Evolutionary conservation across 169 alveolate species (phyloP), one percentile per base, ranked within the genome.

Genomic region (Plasmodium coatneyi): DNA sequence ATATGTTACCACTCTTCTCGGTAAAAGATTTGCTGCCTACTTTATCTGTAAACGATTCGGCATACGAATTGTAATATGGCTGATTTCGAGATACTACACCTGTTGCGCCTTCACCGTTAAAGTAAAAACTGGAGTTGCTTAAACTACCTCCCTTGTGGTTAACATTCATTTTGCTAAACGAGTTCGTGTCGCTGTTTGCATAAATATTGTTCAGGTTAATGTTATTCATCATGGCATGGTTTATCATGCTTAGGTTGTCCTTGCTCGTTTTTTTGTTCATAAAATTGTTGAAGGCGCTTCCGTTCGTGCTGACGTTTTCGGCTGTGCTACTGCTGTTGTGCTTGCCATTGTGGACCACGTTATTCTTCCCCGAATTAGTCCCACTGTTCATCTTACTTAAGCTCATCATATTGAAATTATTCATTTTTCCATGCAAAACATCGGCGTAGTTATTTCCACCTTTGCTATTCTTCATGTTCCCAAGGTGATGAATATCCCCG

Each of bases 151-250:
- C 76, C 76, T 66, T 49, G 66, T 84, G 76, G 79, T 74, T 84
- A 25, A 84, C 79, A 56, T 66, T 66, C 66, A 84, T 49, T 72
- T 84, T 84, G n/a, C 30, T 52, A 71, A 72, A 43, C 36, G 93
- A 14, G 43, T 84, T 84, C 30, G 32, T 66, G 16, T 84, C 82
- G 16, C 60, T 84, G 60, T 74, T 84, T 25, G 60, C 34, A 52
- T 84, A 84, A 46, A 46, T 72, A 39, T 39, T 84, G 80, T 74
- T 84, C 25, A 83, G 28, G 46, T 83, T 83, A 4, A 70, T 7
- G 28, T 83, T 83, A 71, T 71, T 83, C 56, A 71, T 36, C 46
- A 83, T 71, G 41, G 78, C 16, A 41, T 83, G 70, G 54, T 83
- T 83, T 25, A 14, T 43, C 83, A 83, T 72, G 41, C 52, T 83